Evolutionary conservation across 208 protist genomes (phyloP), one percentile per base, ranked within the genome.

Genomic region (Angomonas ambiguus): DNA sequence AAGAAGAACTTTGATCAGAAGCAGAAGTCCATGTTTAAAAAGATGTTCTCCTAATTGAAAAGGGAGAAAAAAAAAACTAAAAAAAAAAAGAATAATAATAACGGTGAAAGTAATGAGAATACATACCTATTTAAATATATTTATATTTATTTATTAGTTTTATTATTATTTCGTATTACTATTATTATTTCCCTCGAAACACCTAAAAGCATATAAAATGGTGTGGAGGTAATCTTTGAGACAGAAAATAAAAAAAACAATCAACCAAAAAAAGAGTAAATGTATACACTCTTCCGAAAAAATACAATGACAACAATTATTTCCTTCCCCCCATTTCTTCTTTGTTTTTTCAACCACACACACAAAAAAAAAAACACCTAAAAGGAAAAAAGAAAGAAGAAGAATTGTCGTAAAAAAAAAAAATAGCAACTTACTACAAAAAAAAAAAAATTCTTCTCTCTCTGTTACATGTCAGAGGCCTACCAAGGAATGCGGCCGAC

Each of bases 21-120:
- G 82, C 85, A 96, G 62, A 85, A 84, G 55, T 70, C 74, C 0
- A 32, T 84, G 3, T 96, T 86, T 67, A 90, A 86, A 74, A 91
- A 90, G 45, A 89, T 96, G 83, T 96, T 96, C 45, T 65, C 77
- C 27, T 91, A 71, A 76, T 25, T 25, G 28, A 0, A 57, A 13
- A 57, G 4, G 57, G 32, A 18, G 11, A 59, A 60, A 31, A 24
- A 57, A 48, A 60, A 68, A 49, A 68, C 32, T 41, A 58, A 57
- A 58, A 58, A 59, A 22, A 65, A 34, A 5, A 32, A 65, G 22
- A 53, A 6, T 51, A 33, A 13, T 42, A 16, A 31, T 34, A 4
- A 57, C 16, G 3, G 49, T 55, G 8, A 42, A n/a, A 65, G 53
- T 48, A 48, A 18, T 18, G 13, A 48, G 38, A 11, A 18, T 48